These are phyloP conservation scores for Chlorella sp. DNA, from an alignment of 139 green algal species.

Conservation along the genomic window DNA sequence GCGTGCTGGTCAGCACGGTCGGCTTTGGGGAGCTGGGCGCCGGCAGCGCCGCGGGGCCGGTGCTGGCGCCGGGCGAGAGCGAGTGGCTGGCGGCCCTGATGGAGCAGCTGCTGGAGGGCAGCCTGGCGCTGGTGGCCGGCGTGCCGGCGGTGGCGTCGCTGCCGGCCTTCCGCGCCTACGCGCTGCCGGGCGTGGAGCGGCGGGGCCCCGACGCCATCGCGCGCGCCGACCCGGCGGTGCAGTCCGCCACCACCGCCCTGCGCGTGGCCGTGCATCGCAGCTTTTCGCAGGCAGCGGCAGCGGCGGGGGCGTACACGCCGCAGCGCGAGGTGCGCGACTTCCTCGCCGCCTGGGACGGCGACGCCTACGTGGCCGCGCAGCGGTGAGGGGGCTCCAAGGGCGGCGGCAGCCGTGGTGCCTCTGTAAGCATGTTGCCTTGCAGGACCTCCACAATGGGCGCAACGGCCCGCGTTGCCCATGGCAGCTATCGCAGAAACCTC, in stretches of 20 bases:
- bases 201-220: background rate
- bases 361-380: conserved; percentile 1
- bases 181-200: background rate
- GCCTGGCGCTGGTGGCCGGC: conserved; percentile 1
- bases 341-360: background rate
- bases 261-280: background rate
- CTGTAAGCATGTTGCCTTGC: background rate
- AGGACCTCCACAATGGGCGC: too few relatives aligned
- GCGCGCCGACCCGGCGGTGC: conserved; percentile 1
- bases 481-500: background rate
- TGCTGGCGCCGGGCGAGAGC: background rate
- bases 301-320: background rate
- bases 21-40: background rate
- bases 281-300: background rate
- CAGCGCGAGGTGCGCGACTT: conserved; percentile 2
- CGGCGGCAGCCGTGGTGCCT: background rate
- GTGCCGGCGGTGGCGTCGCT: background rate
- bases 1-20: too few relatives aligned
- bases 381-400: background rate
- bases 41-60: background rate
- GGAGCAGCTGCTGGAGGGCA: background rate
- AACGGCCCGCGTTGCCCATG: background rate
- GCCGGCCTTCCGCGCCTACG: conserved; percentile 3
- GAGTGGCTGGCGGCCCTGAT: conserved; percentile 16
- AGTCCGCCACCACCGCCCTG: background rate